Evolutionary conservation across 2,329 filamentous ascomycete genomes (phyloP), one percentile per base, ranked within the genome.

Genomic region (Paecilomyces formosus): DNA sequence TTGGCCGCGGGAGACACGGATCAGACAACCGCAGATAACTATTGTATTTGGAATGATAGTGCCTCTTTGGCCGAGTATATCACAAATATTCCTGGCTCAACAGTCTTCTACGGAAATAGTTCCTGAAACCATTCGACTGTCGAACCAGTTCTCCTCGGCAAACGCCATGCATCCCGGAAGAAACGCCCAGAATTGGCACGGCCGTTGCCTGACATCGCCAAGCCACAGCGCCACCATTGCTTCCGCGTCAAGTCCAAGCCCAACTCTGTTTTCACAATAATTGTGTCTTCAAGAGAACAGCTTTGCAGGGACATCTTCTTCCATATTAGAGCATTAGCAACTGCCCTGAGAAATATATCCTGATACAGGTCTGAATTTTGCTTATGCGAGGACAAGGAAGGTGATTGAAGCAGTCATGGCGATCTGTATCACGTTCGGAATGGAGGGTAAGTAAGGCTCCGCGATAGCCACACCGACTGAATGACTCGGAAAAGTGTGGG

Each of bases 391-490:
- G n/a, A 45, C 15, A 21, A 45, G 24, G 2, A 21, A 8, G 8
- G 39, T 9, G n/a, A 45, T 45, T 7, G n/a, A 45, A 45, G 21
- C 22, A 58, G 67, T 26, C 57, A 76, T 76, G 74, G 74, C 74
- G 24, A 70, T 76, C 59, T 76, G 74, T 64, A 76, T 76, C 61
- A 76, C 74, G 6, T 76, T 76, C 57, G 74, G 74, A 60, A 74
- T 70, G 13, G 70, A 76, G 57, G 74, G 74, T 76, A 67, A 62
- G 74, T 76, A 67, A 62, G 71, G 60, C 22, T 58, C 35, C 50
- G 35, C 35, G 18, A 8, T 45, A n/a, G 35, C n/a, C 39, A 45
- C 5, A 21, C 6, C 35, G 13, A 39, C 35, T 39, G 35, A 18
- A n/a, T 45, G 35, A 18, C n/a, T 45, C 9, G 33, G 21, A n/a